Conservation (phyloP, 768 basidiomycete genomes). For the Rhodotorula graminis region DNA sequence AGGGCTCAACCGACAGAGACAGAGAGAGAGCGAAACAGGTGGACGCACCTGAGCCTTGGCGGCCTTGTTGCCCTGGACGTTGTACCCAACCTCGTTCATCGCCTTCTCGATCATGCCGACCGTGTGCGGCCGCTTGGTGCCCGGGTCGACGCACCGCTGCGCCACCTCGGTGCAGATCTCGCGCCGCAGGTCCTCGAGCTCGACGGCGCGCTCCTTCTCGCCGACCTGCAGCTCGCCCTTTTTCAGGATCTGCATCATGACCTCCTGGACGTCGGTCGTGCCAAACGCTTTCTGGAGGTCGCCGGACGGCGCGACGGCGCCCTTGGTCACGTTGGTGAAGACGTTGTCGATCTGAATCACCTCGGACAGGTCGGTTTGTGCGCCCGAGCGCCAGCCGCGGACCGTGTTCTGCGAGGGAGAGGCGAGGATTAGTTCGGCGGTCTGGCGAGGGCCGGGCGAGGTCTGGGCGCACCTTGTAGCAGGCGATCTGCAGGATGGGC, state of each 20-base stretch:
- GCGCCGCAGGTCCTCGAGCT: conserved; percentile 68
- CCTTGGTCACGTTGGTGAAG: conserved; percentile 93
- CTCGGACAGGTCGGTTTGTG: conserved; percentile 92
- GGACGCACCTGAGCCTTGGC: conserved; percentile 81
- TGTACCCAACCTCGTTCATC: conserved; percentile 90
- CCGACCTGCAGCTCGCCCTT: conserved; percentile 96
- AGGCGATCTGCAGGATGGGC: conserved; percentile 65
- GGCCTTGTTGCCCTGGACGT: conserved; percentile 77
- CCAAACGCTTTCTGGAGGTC: conserved; percentile 91
- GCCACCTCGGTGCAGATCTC: conserved; percentile 93
- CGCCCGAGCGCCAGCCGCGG: conserved; percentile 87
- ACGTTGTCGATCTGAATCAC: conserved; percentile 91
- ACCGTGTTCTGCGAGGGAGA: conserved; percentile 66
- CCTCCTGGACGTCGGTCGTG: conserved; percentile 63
- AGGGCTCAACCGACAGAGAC: background rate
- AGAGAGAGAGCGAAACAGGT: background rate
- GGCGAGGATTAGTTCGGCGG: no score
- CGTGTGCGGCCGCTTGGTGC: conserved; percentile 80
- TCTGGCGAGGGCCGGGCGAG: no score
- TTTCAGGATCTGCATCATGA: conserved; percentile 86
- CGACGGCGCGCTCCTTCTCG: conserved; percentile 92
- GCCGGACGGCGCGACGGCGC: conserved; percentile 78
- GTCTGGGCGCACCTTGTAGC: conserved; percentile 62
- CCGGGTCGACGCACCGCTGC: conserved; percentile 91
- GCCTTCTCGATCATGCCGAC: conserved; percentile 97